phyloP scores from a whole-genome alignment of 176 grass and related monocot species.

The Carex kokanica region DNA sequence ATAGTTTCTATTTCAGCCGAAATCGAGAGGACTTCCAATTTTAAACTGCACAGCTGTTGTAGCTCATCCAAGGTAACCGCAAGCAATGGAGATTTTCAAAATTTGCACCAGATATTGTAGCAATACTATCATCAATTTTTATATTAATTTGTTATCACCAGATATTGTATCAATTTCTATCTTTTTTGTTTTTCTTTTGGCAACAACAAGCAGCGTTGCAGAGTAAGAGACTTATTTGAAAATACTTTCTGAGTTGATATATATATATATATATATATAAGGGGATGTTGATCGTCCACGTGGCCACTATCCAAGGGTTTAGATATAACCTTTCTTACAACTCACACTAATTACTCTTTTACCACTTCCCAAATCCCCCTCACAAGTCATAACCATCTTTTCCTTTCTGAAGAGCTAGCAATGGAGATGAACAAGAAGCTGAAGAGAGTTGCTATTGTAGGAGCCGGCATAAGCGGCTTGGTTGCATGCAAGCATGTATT shows the following conservation, averaged over 20 bases:
- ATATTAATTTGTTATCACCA: not conserved
- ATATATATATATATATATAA: not conserved
- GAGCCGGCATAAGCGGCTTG: slow-evolving; percentile 39
- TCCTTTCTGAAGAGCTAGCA: not conserved
- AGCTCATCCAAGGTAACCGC: not conserved
- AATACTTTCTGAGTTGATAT: too few species aligned
- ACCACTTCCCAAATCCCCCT: not conserved
- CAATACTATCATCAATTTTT: not conserved
- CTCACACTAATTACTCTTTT: not conserved
- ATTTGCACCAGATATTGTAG: not conserved
- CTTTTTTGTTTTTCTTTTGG: not conserved
- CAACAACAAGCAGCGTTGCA: not conserved
- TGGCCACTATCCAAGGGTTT: not conserved
- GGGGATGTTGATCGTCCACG: not conserved
- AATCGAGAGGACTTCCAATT: not conserved
- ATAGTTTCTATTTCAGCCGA: too few species aligned
- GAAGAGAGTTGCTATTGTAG: slow-evolving; percentile 34
- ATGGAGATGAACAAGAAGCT: slow-evolving; percentile 11
- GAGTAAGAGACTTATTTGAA: not conserved
- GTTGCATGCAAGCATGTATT: slow-evolving; percentile 27
- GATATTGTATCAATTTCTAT: not conserved
- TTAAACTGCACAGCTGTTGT: not conserved
- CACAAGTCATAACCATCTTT: not conserved
- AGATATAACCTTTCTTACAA: not conserved
- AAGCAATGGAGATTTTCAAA: not conserved